Percentiles rank a stretch among this genome's conserved stretches.
phyloP scores from a whole-genome alignment of 306 rosid species.

The Acacia acuminata region DNA sequence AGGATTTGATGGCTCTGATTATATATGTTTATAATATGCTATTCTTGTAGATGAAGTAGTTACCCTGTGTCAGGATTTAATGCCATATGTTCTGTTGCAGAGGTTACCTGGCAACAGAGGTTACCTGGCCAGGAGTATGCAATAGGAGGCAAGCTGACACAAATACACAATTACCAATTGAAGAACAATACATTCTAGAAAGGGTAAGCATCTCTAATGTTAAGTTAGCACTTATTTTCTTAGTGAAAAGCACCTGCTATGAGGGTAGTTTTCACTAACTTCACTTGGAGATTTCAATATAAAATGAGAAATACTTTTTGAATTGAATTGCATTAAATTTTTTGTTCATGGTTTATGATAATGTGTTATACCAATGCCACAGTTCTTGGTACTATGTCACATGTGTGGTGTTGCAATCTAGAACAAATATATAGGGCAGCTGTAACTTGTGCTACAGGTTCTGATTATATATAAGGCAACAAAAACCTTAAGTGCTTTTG shows the following conservation, averaged over 20 bases:
- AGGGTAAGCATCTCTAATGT: slow-evolving; percentile 52
- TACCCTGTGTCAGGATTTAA: slow-evolving; percentile 17
- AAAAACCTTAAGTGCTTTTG: background rate
- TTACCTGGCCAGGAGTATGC: too few species aligned
- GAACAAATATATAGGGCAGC: background rate
- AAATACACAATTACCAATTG: slow-evolving; percentile 60
- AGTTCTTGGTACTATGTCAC: background rate
- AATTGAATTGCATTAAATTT: background rate
- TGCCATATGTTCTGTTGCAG: slow-evolving; percentile 47
- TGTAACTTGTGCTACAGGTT: background rate
- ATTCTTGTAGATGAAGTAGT: background rate
- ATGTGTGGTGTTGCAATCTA: background rate
- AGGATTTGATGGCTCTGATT: background rate
- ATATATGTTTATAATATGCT: background rate
- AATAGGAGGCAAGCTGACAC: slow-evolving; percentile 83
- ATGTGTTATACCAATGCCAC: background rate
- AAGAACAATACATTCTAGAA: slow-evolving; percentile 77
- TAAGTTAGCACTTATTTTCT: slow-evolving; percentile 5
- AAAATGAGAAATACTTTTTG: background rate
- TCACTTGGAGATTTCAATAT: slow-evolving; percentile 12
- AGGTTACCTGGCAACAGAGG: slow-evolving; percentile 95
- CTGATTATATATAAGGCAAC: background rate
- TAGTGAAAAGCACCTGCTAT: background rate
- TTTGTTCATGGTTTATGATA: background rate
- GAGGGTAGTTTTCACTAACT: background rate